Percentiles rank a stretch among this genome's conserved stretches.
Evolutionary conservation across 306 rosid species (phyloP).

Genomic region (Alnus rubra): DNA sequence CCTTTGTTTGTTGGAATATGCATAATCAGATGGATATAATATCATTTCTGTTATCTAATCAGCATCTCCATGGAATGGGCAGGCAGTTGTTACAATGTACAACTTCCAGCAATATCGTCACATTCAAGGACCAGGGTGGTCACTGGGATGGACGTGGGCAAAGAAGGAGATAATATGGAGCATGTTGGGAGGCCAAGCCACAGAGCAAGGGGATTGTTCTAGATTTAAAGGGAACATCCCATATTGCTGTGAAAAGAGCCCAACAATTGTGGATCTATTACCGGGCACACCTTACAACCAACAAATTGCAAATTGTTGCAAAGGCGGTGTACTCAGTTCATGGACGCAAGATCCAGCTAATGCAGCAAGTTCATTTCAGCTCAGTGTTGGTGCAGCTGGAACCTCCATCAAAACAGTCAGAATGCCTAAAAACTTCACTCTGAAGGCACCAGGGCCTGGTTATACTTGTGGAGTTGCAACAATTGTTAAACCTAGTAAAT

Average conservation of each 20-base stretch:
- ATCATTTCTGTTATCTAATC: constrained; percentile 25
- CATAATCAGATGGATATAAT: constrained; percentile 20
- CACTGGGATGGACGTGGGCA: constrained; percentile 80
- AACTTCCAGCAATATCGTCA: constrained; percentile 88
- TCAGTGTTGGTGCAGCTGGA: constrained; percentile 78
- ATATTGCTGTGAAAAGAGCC: constrained; percentile 71
- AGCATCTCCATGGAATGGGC: constrained; percentile 21
- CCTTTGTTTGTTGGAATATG: constrained; percentile 2
- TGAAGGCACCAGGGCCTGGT: constrained; percentile 84
- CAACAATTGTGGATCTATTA: constrained; percentile 72
- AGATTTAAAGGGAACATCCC: constrained; percentile 55
- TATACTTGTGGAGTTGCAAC: constrained; percentile 74
- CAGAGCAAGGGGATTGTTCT: constrained; percentile 95
- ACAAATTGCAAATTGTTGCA: constrained; percentile 83
- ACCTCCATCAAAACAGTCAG: constrained; percentile 65
- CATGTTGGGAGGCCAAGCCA: constrained; percentile 75
- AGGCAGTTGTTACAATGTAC: constrained; percentile 74
- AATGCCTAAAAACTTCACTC: constrained; percentile 66
- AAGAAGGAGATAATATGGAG: constrained; percentile 88
- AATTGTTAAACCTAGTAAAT: constrained; percentile 56
- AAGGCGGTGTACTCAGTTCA: constrained; percentile 84
- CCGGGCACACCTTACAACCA: constrained; percentile 86
- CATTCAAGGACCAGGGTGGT: constrained; percentile 81
- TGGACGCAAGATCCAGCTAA: constrained; percentile 72
- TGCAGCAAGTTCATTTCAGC: constrained; percentile 68